Base-by-base conservation (phyloP, 2,329 filamentous ascomycete genomes). In the Xylariaceae sp. region DNA sequence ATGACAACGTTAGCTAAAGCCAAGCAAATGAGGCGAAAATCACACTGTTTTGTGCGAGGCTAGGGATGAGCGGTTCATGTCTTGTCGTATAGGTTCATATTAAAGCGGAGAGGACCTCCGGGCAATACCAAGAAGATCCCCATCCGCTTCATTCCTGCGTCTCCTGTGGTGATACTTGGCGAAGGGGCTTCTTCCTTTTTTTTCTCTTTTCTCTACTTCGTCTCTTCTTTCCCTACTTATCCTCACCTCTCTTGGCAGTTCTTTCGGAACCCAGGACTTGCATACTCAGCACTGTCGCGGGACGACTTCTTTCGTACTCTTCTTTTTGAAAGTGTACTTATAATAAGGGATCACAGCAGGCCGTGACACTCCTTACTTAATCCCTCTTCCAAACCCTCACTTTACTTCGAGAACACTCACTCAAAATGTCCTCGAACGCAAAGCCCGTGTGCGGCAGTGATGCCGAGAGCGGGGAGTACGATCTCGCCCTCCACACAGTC, bases 381-480 rank as follows among this genome's bases (percentile, higher is more conserved):
- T 17, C 21, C 33, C 39, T 48, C 29, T 33, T 25, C 29, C 32
- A 25, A 35, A 37, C 30, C 25, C 8, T n/a, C n/a, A n/a, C n/a
- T n/a, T n/a, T n/a, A n/a, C n/a, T n/a, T n/a, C n/a, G 13, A 9
- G 29, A 41, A 32, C 12, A 27, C 25, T 14, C 13, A 6, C 6
- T 31, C 29, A 32, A 32, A 29, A 56, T 57, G 55, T 27, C 49
- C 11, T n/a, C n/a, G n/a, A n/a, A n/a, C 44, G 47, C 32, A 32
- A 52, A 66, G 53, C 63, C 63, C 14, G 42, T 46, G 21, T 66
- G 63, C 32, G 62, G 63, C 14, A 51, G 60, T 32, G 58, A 52
- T 13, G 39, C 50, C 37, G 46, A 57, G 38, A 39, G 32, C 1
- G 61, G 60, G 39, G 61, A 63, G 28, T 67, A 67, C 38, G 63